Evolutionary conservation across 2,329 filamentous ascomycete species (phyloP).

Genomic region (Penicillium digitatum): DNA sequence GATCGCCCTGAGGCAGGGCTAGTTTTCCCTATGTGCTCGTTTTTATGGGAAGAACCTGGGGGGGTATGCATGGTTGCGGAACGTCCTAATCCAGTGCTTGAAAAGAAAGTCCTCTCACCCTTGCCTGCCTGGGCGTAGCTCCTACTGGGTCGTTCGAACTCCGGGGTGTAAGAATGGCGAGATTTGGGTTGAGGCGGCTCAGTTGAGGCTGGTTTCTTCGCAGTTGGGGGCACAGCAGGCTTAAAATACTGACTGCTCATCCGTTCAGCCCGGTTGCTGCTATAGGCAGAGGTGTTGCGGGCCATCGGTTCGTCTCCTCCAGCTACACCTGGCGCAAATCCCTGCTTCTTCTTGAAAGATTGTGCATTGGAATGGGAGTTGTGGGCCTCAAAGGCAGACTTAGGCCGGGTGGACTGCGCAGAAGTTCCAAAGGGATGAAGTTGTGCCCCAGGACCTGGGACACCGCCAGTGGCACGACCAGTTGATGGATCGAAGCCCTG

Average conservation of each 20-base stretch:
- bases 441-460: slow-evolving; percentile 22
- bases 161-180: slow-evolving; percentile 23
- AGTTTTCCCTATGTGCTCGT: slow-evolving; percentile 36
- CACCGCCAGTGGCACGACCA: slow-evolving; percentile 26
- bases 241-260: slow-evolving; percentile 35
- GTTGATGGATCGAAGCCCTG: slow-evolving; percentile 41
- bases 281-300: slow-evolving; percentile 50
- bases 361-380: slow-evolving; percentile 37
- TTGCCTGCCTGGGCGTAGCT: slow-evolving; percentile 50
- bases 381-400: slow-evolving; percentile 41
- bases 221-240: slow-evolving; percentile 40
- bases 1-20: slow-evolving; percentile 31
- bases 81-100: slow-evolving; percentile 49
- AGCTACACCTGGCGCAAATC: slow-evolving; percentile 56
- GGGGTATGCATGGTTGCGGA: slow-evolving; percentile 54
- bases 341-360: slow-evolving; percentile 50
- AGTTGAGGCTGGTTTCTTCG: slow-evolving; percentile 41
- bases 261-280: slow-evolving; percentile 36
- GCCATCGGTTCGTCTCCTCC: slow-evolving; percentile 60
- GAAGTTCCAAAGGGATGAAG: slow-evolving; percentile 21
- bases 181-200: slow-evolving; percentile 15
- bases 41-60: slow-evolving; percentile 35
- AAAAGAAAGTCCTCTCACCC: slow-evolving; percentile 57
- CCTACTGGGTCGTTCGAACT: slow-evolving; percentile 51
- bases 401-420: slow-evolving; percentile 25